Evolutionary conservation across 306 rosid genomes (phyloP).

Genomic region (Inga laurina): DNA sequence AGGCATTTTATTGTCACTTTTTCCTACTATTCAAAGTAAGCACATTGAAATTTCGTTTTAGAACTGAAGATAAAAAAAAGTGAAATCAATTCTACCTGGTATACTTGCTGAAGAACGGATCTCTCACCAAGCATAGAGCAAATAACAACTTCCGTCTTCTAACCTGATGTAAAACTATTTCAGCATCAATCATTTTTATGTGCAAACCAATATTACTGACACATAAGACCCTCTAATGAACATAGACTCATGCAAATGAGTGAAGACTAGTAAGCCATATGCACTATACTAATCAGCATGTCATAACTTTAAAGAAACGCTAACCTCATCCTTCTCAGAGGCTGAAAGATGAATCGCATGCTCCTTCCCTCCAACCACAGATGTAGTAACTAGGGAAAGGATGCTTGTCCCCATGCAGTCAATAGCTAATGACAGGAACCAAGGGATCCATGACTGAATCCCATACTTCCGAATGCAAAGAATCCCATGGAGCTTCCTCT

Average conservation of each 20-base stretch:
- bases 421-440: slow-evolving; percentile 77
- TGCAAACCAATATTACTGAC: slow-evolving; percentile 1
- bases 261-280: background rate
- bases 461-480: slow-evolving; percentile 75
- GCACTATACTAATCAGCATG: background rate
- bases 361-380: slow-evolving; percentile 41
- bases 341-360: slow-evolving; percentile 54
- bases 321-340: slow-evolving; percentile 84
- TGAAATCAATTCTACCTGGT: slow-evolving; percentile 57
- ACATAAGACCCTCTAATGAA: slow-evolving; percentile 5
- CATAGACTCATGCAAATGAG: slow-evolving; percentile 2
- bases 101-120: slow-evolving; percentile 88
- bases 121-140: slow-evolving; percentile 93
- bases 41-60: background rate
- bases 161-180: slow-evolving; percentile 53
- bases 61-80: background rate
- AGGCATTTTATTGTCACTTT: background rate
- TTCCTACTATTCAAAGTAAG: slow-evolving; percentile 4
- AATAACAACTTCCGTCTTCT: slow-evolving; percentile 73
- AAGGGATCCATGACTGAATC: slow-evolving; percentile 84
- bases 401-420: slow-evolving; percentile 64
- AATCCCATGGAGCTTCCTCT: too few relatives aligned
- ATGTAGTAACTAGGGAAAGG: slow-evolving; percentile 58
- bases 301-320: slow-evolving; percentile 34
- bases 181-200: slow-evolving; percentile 23